A percentile compares a stretch with the other conserved stretches of the same genome.
Evolutionary conservation across 352 stramenopile genomes (phyloP).

Genomic region (Globisporangium sylvaticum): DNA sequence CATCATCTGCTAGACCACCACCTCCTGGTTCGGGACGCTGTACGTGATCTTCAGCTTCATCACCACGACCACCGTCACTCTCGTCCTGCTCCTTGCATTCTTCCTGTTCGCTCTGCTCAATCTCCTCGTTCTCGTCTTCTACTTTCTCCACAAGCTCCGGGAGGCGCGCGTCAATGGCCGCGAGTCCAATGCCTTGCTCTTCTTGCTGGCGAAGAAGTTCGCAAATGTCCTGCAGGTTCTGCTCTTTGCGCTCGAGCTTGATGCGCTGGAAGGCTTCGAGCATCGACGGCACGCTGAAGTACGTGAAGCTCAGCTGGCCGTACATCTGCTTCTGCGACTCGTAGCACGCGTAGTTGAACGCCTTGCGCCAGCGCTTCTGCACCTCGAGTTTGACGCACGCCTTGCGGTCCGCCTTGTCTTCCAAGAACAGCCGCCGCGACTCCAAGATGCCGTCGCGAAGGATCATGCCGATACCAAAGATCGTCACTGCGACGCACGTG

Average conservation of each 20-base stretch:
- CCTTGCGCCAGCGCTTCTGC: conserved; percentile 38
- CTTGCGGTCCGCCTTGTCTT: conserved; percentile 39
- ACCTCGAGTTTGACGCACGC: conserved; percentile 34
- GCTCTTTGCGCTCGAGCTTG: conserved; percentile 19
- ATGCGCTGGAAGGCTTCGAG: conserved; percentile 44
- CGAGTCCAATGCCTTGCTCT: conserved; percentile 14
- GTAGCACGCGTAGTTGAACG: conserved; percentile 58
- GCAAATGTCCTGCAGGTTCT: conserved; percentile 17
- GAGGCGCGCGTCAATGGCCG: conserved; percentile 15
- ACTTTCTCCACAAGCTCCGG: conserved; percentile 27
- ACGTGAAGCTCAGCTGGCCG: conserved; percentile 35
- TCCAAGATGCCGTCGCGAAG: conserved; percentile 47
- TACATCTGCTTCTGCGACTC: conserved; percentile 38
- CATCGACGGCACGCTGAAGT: conserved; percentile 48
- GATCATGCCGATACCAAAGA: conserved; percentile 62
- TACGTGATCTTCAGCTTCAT: neutral
- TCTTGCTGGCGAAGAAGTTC: conserved; percentile 18
- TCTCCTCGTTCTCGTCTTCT: conserved; percentile 8
- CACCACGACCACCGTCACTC: neutral
- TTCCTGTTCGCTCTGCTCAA: neutral
- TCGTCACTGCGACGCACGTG: conserved; percentile 56
- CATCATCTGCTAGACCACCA: neutral
- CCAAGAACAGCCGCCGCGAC: conserved; percentile 34
- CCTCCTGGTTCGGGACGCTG: neutral
- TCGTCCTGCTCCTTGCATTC: neutral